These are phyloP conservation scores for Leccinum subspadiceum DNA, from an alignment of 1,284 basidiomycete species.

Conservation along the genomic window DNA sequence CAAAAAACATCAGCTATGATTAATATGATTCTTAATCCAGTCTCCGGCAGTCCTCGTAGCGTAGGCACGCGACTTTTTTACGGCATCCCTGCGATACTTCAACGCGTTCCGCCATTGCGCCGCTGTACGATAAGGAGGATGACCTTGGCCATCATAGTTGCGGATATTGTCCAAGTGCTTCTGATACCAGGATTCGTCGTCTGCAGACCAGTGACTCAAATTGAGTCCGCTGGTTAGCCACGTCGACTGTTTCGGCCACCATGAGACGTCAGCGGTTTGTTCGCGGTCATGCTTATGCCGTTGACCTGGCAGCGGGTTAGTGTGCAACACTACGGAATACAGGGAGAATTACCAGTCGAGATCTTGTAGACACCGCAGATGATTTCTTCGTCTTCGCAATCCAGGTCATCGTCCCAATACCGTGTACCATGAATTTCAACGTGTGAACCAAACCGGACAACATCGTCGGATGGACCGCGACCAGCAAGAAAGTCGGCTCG, in stretches of 20 bases:
- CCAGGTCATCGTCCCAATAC: conserved; percentile 13
- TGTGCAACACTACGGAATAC: background rate
- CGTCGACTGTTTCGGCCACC: background rate
- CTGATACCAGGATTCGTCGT: too few relatives aligned
- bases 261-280: background rate
- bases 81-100: too few relatives aligned
- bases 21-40: too few relatives aligned
- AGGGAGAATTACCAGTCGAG: conserved; percentile 6
- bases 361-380: conserved; percentile 17
- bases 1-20: too few relatives aligned
- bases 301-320: background rate
- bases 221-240: too few relatives aligned
- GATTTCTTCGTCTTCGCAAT: conserved; percentile 5
- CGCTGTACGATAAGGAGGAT: too few relatives aligned
- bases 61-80: too few relatives aligned
- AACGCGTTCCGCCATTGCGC: too few relatives aligned
- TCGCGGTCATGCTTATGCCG: background rate
- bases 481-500: background rate
- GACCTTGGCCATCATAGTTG: too few relatives aligned
- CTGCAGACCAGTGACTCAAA: too few relatives aligned
- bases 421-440: background rate
- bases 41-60: too few relatives aligned
- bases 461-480: conserved; percentile 3
- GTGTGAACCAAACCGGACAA: background rate
- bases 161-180: too few relatives aligned